Conservation (phyloP, 1,284 basidiomycete genomes). For the Rhizoctonia solani region DNA sequence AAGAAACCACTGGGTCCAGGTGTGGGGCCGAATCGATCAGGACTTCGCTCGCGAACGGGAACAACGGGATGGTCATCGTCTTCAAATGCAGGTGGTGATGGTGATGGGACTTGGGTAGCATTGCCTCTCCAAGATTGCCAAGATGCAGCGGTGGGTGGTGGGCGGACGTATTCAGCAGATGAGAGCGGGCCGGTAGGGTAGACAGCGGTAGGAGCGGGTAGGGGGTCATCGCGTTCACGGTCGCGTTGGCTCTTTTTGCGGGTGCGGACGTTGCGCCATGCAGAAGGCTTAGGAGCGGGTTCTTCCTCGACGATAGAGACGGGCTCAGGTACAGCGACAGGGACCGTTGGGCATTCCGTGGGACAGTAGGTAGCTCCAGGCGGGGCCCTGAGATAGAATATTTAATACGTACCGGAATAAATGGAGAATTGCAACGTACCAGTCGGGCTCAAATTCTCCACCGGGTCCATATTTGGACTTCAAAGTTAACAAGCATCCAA, state of each 20-base stretch:
- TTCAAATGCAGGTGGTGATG: slow-evolving; percentile 15
- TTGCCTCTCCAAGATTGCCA: slow-evolving; percentile 34
- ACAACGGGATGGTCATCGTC: slow-evolving; percentile 34
- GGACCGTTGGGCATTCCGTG: slow-evolving; percentile 4
- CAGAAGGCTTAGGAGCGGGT: slow-evolving; percentile 21
- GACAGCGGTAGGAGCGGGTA: slow-evolving; percentile 25
- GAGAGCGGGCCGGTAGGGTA: slow-evolving; percentile 34
- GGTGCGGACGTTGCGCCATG: slow-evolving; percentile 31
- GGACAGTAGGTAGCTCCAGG: slow-evolving; percentile 21
- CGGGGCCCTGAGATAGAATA: slow-evolving; percentile 16
- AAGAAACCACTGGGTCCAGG: slow-evolving; percentile 27
- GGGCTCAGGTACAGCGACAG: slow-evolving; percentile 32
- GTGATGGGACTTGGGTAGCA: slow-evolving; percentile 26
- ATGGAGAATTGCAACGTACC: slow-evolving; percentile 25
- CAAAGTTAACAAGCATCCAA: slow-evolving; percentile 38
- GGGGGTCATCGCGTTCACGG: slow-evolving; percentile 33
- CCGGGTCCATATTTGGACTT: slow-evolving; percentile 40
- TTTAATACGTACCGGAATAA: background rate
- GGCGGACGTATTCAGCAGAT: slow-evolving; percentile 30
- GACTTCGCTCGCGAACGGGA: slow-evolving; percentile 37
- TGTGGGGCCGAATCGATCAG: slow-evolving; percentile 38
- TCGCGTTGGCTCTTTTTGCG: slow-evolving; percentile 34
- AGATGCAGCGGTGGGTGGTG: slow-evolving; percentile 33
- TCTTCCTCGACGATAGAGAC: slow-evolving; percentile 26
- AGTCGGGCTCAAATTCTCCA: slow-evolving; percentile 40